Conservation (phyloP, 805 yeast species). For the Myxozyma neglecta region DNA sequence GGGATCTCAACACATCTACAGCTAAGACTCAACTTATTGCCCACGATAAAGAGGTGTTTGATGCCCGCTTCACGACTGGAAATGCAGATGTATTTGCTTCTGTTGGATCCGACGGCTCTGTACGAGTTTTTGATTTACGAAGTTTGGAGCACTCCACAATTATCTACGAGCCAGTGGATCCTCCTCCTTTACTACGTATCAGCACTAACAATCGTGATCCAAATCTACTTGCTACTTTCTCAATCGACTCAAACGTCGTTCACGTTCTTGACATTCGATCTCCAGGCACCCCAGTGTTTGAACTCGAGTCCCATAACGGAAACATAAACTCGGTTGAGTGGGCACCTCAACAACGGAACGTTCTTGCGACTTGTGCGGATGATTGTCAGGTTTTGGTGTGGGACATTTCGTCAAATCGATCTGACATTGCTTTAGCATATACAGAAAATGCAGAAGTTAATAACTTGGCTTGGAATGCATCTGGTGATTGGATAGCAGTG, state of each 20-base stretch:
- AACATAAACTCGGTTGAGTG: slow-evolving; percentile 74
- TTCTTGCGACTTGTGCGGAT: slow-evolving; percentile 70
- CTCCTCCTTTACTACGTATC: slow-evolving; percentile 67
- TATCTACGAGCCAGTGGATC: slow-evolving; percentile 63
- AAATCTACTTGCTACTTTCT: slow-evolving; percentile 80
- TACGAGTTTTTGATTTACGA: slow-evolving; percentile 86
- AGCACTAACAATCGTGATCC: slow-evolving; percentile 79
- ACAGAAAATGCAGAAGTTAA: slow-evolving; percentile 72
- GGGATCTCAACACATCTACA: slow-evolving; percentile 73
- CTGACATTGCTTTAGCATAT: slow-evolving; percentile 47
- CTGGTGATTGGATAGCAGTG: slow-evolving; percentile 80
- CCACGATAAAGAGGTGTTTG: slow-evolving; percentile 92
- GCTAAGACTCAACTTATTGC: slow-evolving; percentile 95
- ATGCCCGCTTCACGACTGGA: slow-evolving; percentile 77
- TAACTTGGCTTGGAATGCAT: slow-evolving; percentile 68
- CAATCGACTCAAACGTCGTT: slow-evolving; percentile 64
- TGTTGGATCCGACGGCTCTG: slow-evolving; percentile 94
- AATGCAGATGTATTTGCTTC: slow-evolving; percentile 80
- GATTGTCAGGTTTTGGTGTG: slow-evolving; percentile 61
- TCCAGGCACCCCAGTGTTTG: slow-evolving; percentile 79
- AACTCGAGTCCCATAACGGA: slow-evolving; percentile 64
- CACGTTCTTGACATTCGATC: slow-evolving; percentile 78
- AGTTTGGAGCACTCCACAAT: slow-evolving; percentile 84
- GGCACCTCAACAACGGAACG: slow-evolving; percentile 69
- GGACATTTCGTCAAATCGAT: slow-evolving; percentile 46